These are phyloP conservation scores for Lentinula novae-zelandiae DNA, from an alignment of 1,284 basidiomycete genomes.

Conservation along the genomic window DNA sequence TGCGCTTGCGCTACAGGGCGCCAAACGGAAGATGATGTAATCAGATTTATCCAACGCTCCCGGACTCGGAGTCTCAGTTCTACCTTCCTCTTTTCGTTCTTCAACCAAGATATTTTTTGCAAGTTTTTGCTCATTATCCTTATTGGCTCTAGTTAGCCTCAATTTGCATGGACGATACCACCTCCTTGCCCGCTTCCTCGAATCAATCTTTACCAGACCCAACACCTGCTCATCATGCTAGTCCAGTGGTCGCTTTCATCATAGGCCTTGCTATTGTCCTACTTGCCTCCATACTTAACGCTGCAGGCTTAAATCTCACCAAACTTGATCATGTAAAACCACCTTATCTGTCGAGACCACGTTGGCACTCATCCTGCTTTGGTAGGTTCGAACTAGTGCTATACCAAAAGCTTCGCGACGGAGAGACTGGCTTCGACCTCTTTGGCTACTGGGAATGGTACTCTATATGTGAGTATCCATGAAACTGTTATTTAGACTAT, in stretches of 20 bases:
- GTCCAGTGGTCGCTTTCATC: slow-evolving; percentile 69
- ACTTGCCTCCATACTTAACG: slow-evolving; percentile 77
- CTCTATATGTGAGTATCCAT: slow-evolving; percentile 63
- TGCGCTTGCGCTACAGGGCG: too few relatives aligned
- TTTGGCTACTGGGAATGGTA: slow-evolving; percentile 82
- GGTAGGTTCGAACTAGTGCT: slow-evolving; percentile 63
- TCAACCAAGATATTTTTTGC: background rate
- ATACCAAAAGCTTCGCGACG: slow-evolving; percentile 67
- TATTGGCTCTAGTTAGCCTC: background rate
- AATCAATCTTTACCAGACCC: slow-evolving; percentile 16
- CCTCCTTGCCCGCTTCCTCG: background rate
- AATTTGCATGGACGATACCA: slow-evolving; percentile 15
- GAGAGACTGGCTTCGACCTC: slow-evolving; percentile 71
- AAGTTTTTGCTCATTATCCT: background rate
- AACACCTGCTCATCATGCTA: slow-evolving; percentile 39
- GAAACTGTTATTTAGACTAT: slow-evolving; percentile 3
- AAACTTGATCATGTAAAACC: slow-evolving; percentile 73
- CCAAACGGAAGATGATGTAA: background rate
- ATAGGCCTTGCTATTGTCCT: slow-evolving; percentile 79
- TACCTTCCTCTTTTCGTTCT: background rate
- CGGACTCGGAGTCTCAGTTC: background rate
- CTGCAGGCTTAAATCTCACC: slow-evolving; percentile 79
- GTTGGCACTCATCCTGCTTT: slow-evolving; percentile 6
- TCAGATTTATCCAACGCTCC: background rate
- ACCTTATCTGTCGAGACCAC: slow-evolving; percentile 18